phyloP scores from a whole-genome alignment of 1,139 yeast species.

The Trichomonascaceae sp. region DNA sequence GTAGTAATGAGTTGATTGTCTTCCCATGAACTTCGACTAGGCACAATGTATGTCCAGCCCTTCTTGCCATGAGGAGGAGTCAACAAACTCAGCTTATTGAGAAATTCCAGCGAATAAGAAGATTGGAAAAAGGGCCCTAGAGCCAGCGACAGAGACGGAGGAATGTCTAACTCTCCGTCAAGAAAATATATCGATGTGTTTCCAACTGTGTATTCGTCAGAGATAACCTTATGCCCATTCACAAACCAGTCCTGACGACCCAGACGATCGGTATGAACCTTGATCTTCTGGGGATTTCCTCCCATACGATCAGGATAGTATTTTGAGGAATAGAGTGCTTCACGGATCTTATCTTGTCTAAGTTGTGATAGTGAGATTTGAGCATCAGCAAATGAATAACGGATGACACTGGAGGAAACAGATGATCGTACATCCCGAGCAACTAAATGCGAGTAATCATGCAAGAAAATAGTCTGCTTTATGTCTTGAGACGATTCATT shows the following conservation, averaged over 20 bases:
- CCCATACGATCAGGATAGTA: conserved; percentile 40
- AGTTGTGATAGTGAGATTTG: conserved; percentile 34
- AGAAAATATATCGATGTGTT: conserved; percentile 59
- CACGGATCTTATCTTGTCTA: conserved; percentile 20
- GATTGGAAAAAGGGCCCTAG: conserved; percentile 51
- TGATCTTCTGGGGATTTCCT: conserved; percentile 27
- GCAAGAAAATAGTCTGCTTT: conserved; percentile 57
- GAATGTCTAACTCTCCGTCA: conserved; percentile 52
- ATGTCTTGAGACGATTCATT: conserved; percentile 41
- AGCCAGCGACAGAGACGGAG: conserved; percentile 47
- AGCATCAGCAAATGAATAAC: conserved; percentile 66
- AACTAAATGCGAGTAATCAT: neutral
- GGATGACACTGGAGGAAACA: conserved; percentile 27
- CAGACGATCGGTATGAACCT: conserved; percentile 16
- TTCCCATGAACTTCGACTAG: conserved; percentile 75
- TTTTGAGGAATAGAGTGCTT: conserved; percentile 22
- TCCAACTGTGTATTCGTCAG: conserved; percentile 44
- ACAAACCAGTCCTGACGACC: conserved; percentile 37
- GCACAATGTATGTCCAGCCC: conserved; percentile 76
- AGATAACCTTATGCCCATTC: conserved; percentile 41
- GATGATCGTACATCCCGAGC: neutral
- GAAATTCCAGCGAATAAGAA: conserved; percentile 45
- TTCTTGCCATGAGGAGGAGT: conserved; percentile 39
- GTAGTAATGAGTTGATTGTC: conserved; percentile 54
- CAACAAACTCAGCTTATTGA: conserved; percentile 45